These are phyloP conservation scores for Spathaspora sp. DNA, from an alignment of 805 yeast species.

Conservation along the genomic window DNA sequence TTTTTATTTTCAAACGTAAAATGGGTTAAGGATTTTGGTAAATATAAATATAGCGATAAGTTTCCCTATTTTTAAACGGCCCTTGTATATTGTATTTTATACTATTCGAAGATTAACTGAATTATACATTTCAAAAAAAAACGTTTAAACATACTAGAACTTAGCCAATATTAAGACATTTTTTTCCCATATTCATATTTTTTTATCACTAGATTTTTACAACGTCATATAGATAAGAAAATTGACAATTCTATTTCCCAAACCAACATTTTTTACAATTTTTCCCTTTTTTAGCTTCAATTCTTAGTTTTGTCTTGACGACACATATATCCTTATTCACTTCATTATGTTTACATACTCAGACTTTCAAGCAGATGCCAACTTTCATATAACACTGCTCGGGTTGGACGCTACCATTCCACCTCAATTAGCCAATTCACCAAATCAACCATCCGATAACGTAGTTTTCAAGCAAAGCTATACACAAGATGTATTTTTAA, in stretches of 20 bases:
- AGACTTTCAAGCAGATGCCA: conserved; percentile 1
- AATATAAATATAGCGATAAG: not conserved
- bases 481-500: conserved; percentile 5
- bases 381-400: not conserved
- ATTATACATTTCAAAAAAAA: not conserved
- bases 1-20: not conserved
- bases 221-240: not conserved
- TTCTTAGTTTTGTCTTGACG: not conserved
- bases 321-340: not conserved
- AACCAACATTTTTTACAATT: not conserved
- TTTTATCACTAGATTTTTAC: not conserved
- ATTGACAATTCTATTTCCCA: not conserved
- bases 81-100: not conserved
- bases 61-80: not conserved
- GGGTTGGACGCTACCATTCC: conserved; percentile 1
- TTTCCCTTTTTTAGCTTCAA: not conserved
- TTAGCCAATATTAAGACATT: not conserved
- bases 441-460: not conserved
- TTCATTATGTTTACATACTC: not conserved
- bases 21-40: not conserved
- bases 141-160: not conserved
- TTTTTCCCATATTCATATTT: not conserved
- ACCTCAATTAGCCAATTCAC: not conserved
- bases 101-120: not conserved
- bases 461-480: conserved; percentile 3